These are phyloP conservation scores for Picochlorum sp. DNA, from an alignment of 139 green algal species.

Conservation along the genomic window DNA sequence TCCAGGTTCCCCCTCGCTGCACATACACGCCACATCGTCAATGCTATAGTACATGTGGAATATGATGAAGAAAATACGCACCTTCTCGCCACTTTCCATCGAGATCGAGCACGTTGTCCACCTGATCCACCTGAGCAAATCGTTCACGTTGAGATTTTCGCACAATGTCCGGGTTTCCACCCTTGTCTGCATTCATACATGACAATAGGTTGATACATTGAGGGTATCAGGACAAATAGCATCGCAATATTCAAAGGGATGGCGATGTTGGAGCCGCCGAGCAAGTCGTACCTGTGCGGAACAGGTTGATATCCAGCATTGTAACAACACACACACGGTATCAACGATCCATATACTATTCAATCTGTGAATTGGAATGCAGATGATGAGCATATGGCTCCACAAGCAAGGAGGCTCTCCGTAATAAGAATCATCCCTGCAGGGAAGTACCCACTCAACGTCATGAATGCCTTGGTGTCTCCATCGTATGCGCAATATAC, in stretches of 20 bases:
- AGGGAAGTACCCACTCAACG: no score
- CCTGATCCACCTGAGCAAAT: constrained; percentile 69
- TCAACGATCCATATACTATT: no score
- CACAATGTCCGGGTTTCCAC: constrained; percentile 87
- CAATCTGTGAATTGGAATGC: no score
- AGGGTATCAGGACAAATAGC: background rate
- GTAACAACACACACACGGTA: background rate
- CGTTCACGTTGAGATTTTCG: constrained; percentile 83
- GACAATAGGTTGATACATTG: background rate
- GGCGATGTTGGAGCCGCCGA: background rate
- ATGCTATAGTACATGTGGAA: background rate
- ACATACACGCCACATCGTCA: constrained; percentile 4
- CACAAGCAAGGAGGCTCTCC: no score
- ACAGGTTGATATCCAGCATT: constrained; percentile 98
- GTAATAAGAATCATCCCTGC: no score
- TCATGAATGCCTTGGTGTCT: no score
- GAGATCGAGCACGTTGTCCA: constrained; percentile 89
- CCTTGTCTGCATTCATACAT: constrained; percentile 67
- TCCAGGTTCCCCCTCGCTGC: constrained; percentile 75
- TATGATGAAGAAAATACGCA: constrained; percentile 16
- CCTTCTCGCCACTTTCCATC: constrained; percentile 80
- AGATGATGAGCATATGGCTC: no score
- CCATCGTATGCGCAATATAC: no score
- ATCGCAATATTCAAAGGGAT: background rate
- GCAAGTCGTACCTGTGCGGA: constrained; percentile 57